Evolutionary conservation across 2,329 filamentous ascomycete species (phyloP).

Genomic region (Colletotrichum orchidophilum): DNA sequence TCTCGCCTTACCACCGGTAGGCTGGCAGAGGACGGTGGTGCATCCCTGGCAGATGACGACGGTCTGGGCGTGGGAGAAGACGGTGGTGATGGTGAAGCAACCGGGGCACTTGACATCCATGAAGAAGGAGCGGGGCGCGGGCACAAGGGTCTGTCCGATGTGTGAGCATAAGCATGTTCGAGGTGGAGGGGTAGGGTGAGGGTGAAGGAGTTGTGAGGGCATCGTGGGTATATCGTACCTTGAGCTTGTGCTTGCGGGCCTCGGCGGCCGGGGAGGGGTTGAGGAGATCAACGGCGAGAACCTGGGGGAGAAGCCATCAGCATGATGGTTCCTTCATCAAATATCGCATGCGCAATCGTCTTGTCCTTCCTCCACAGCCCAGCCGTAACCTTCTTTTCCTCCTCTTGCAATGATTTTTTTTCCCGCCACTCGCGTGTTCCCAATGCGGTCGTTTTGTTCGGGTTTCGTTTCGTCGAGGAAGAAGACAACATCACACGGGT

Average conservation of each 20-base stretch:
- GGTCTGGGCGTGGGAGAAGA: conserved; percentile 99
- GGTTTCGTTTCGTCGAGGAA: conserved; percentile 6
- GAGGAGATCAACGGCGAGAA: conserved; percentile 99
- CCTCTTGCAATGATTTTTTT: conserved; percentile 9
- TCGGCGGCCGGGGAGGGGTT: conserved; percentile 98
- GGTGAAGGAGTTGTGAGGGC: conserved; percentile 8
- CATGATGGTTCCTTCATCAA: conserved; percentile 34
- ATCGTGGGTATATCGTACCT: conserved; percentile 68
- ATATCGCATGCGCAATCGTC: conserved; percentile 22
- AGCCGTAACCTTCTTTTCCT: conserved; percentile 29
- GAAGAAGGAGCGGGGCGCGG: conserved; percentile 98
- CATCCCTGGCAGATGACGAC: conserved; percentile 99
- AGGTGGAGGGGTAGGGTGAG: neutral
- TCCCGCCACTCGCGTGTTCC: conserved; percentile 24
- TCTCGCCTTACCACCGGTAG: conserved; percentile 98
- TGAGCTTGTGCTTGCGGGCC: conserved; percentile 99
- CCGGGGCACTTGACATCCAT: conserved; percentile 99
- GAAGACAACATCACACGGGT: conserved; percentile 18
- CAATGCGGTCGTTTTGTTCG: conserved; percentile 31
- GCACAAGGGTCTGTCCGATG: conserved; percentile 81
- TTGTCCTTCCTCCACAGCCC: conserved; percentile 26
- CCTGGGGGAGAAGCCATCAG: conserved; percentile 63
- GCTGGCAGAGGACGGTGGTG: conserved; percentile 99
- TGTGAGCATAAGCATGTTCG: conserved; percentile 33
- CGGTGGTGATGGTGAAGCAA: conserved; percentile 99